Base-by-base conservation (phyloP, 2,329 filamentous ascomycete species). In the Cryphonectria parasitica region DNA sequence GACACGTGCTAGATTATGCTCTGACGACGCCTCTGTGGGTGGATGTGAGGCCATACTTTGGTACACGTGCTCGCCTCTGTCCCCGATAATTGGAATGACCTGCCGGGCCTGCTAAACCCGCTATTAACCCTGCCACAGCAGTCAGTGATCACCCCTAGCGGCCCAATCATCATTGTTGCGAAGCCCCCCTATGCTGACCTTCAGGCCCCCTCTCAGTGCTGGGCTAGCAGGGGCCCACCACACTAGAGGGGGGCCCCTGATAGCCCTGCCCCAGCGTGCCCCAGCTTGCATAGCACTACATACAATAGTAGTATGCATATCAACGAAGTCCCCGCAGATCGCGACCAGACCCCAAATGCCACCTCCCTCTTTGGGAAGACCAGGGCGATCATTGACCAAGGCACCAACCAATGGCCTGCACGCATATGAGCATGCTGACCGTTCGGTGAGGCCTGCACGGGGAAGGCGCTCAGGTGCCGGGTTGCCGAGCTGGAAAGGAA, bases 351-450 rank as follows among this genome's bases (percentile, higher is more conserved):
- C 54, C 54, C 25, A 25, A 34, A 60, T 66, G 52, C 28, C 52
- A 69, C 68, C 68, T 69, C 62, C 68, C 68, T 39, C 61, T 65
- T 69, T 15, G 41, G 63, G 68, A 34, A 61, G 31, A 49, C 34
- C 28, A 49, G 36, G 49, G 17, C 41, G 66, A 66, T 66, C 62
- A 66, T 17, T 22, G 65, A 43, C 28, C 19, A 45, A 49, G 17
- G 22, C 15, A 43, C 28, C 56, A 41, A 28, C 65, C 65, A 67
- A 67, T 67, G 54, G n/a, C 28, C 56, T 43, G 45, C 45, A 15
- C 31, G 31, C 11, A n/a, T 19, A 36, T 25, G 65, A 45, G 65
- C 65, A 67, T 61, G 49, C 54, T 36, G 34, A 54, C 52, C 65
- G 8, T 17, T 34, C 63, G 63, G 63, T 11, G 63, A 64, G 63